phyloP scores from a whole-genome alignment of 208 protist species.

The Trichomonas vaginalis region DNA sequence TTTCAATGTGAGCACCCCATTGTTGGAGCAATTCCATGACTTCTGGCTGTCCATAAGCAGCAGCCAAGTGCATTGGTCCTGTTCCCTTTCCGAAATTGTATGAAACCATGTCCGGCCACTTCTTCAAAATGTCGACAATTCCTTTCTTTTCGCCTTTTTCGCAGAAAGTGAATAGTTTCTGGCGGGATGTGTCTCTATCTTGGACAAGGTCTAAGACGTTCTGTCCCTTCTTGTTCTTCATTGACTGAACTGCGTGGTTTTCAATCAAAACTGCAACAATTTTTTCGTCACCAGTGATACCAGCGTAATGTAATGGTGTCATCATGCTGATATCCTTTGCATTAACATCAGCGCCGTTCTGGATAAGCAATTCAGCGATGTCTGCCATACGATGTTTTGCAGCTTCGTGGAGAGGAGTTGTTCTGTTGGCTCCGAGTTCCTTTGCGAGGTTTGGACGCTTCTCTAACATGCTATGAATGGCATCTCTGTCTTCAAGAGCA shows the following conservation, averaged over 20 bases:
- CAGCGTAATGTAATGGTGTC: not conserved
- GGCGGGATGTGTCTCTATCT: not conserved
- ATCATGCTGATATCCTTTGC: not conserved
- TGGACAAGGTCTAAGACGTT: not conserved
- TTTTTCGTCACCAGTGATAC: not conserved
- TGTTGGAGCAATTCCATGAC: not conserved
- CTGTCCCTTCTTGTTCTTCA: not conserved
- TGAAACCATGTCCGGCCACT: not conserved
- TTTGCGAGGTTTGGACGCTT: not conserved
- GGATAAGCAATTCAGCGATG: not conserved
- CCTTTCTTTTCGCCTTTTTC: not conserved
- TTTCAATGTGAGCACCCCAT: not conserved
- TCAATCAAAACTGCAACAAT: not conserved
- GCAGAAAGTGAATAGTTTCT: not conserved
- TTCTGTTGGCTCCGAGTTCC: not conserved
- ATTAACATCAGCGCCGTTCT: not conserved
- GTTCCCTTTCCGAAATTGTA: not conserved
- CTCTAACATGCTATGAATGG: not conserved
- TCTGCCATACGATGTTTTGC: not conserved
- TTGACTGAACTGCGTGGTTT: not conserved
- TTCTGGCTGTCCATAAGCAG: not conserved
- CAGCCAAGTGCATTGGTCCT: not conserved
- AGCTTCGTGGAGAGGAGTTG: not conserved
- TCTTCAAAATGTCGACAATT: not conserved
- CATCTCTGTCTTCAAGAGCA: not conserved